Conservation (phyloP, 345 rosid species). For the Euphorbia peplus region DNA sequence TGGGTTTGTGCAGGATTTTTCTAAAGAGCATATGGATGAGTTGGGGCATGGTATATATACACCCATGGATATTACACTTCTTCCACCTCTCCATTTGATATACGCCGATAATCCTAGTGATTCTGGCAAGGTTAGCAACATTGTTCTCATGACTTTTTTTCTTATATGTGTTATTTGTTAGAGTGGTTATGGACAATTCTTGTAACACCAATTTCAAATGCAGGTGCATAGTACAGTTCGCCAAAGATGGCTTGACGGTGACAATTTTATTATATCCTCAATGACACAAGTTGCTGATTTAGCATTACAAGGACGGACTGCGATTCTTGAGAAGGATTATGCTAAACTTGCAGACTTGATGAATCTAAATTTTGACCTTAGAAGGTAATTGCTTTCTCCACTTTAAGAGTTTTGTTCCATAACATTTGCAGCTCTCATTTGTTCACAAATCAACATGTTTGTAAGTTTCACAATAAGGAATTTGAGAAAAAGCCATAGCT, state of each 20-base stretch:
- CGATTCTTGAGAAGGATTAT: constrained; percentile 59
- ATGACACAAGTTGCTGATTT: constrained; percentile 68
- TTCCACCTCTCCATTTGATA: constrained; percentile 81
- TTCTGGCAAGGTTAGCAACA: constrained; percentile 83
- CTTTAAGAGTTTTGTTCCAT: background rate
- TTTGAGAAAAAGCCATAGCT: background rate
- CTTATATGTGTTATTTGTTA: background rate
- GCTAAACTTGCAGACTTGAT: constrained; percentile 63
- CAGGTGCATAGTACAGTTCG: constrained; percentile 86
- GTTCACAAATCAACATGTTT: background rate
- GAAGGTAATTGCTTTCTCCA: constrained; percentile 47
- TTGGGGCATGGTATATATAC: constrained; percentile 80
- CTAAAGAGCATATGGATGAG: constrained; percentile 72
- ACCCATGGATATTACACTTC: constrained; percentile 73
- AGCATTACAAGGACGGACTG: constrained; percentile 62
- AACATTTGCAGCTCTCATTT: background rate
- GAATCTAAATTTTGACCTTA: constrained; percentile 78
- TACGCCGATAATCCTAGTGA: constrained; percentile 97
- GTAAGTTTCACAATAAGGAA: background rate
- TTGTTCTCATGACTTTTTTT: background rate
- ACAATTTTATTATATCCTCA: constrained; percentile 59
- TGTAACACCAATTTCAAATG: constrained; percentile 17
- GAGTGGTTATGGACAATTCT: background rate
- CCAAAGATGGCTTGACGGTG: constrained; percentile 91
- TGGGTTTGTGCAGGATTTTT: constrained; percentile 57